These are phyloP conservation scores for Erodium moschatum DNA, from an alignment of 441 rosid genomes.

Conservation along the genomic window DNA sequence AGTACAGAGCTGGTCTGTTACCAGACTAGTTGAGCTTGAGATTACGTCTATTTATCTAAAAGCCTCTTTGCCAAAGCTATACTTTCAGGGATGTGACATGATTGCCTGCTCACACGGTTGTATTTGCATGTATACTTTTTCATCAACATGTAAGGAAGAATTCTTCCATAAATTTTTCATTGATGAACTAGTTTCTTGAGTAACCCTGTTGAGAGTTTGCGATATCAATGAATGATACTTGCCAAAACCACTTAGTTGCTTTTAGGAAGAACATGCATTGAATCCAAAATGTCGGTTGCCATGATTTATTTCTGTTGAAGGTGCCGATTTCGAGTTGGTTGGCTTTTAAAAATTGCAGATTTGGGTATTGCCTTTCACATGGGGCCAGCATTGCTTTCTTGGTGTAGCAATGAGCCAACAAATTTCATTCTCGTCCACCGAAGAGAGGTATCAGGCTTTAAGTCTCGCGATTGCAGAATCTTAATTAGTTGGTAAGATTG, in stretches of 20 bases:
- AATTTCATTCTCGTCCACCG: constrained; percentile 63
- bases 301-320: constrained; percentile 65
- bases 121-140: constrained; percentile 14
- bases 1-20: constrained; percentile 9
- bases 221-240: constrained; percentile 30
- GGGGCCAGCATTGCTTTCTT: constrained; percentile 92
- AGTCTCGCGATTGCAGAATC: constrained; percentile 62
- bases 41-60: constrained; percentile 1
- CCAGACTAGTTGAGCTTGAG: constrained; percentile 14
- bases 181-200: constrained; percentile 28
- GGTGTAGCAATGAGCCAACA: constrained; percentile 94
- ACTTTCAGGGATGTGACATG: constrained; percentile 18
- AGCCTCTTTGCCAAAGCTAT: constrained; percentile 20
- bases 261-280: constrained; percentile 54
- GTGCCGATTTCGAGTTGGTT: constrained; percentile 90
- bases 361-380: constrained; percentile 62
- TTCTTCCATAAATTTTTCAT: constrained; percentile 9
- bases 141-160: constrained; percentile 3
- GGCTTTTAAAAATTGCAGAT: constrained; percentile 99
- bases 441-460: constrained; percentile 87
- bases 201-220: constrained; percentile 20
- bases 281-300: constrained; percentile 70
- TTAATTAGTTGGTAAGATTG: constrained; percentile 92
- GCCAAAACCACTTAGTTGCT: constrained; percentile 37
- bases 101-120: neutral